Conservation (phyloP, 2,329 filamentous ascomycete genomes). For the Penicillium fuscoglaucum region DNA sequence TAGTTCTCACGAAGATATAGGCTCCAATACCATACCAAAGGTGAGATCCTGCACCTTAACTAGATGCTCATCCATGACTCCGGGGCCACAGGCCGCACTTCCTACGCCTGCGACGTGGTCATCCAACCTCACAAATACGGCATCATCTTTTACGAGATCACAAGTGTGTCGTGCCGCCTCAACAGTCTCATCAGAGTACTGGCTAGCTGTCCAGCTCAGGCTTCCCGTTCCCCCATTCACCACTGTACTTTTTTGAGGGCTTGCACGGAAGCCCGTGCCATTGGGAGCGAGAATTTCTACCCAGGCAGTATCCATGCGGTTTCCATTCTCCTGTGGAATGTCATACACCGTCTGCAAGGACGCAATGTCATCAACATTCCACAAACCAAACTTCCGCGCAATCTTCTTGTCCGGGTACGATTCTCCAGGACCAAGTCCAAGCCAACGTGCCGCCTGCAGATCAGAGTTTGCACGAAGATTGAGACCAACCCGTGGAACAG, state of each 20-base stretch:
- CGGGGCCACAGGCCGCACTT: slow-evolving; percentile 11
- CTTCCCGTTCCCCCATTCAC: slow-evolving; percentile 1
- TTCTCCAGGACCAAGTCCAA: slow-evolving; percentile 30
- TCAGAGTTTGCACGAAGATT: slow-evolving; percentile 15
- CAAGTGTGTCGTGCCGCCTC: slow-evolving; percentile 9
- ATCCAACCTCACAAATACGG: slow-evolving; percentile 8
- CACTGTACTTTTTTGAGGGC: not conserved
- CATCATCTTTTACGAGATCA: slow-evolving; percentile 3
- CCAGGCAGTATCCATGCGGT: slow-evolving; percentile 26
- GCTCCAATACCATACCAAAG: slow-evolving; percentile 9
- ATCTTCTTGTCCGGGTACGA: slow-evolving; percentile 29
- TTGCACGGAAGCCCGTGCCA: slow-evolving; percentile 12
- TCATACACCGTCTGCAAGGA: slow-evolving; percentile 30
- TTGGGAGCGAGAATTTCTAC: slow-evolving; percentile 11
- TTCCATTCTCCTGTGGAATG: slow-evolving; percentile 29
- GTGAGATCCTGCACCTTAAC: slow-evolving; percentile 8
- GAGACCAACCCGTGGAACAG: slow-evolving; percentile 21
- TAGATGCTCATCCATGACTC: slow-evolving; percentile 7
- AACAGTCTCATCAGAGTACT: slow-evolving; percentile 5
- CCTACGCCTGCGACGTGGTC: slow-evolving; percentile 8
- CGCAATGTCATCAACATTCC: slow-evolving; percentile 9
- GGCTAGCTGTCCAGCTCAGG: slow-evolving; percentile 9
- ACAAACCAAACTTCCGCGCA: slow-evolving; percentile 26
- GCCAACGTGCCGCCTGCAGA: slow-evolving; percentile 23
- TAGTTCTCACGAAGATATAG: not conserved